Evolutionary conservation across 257 asterid genomes (phyloP).

Genomic region (Handroanthus guayacan): DNA sequence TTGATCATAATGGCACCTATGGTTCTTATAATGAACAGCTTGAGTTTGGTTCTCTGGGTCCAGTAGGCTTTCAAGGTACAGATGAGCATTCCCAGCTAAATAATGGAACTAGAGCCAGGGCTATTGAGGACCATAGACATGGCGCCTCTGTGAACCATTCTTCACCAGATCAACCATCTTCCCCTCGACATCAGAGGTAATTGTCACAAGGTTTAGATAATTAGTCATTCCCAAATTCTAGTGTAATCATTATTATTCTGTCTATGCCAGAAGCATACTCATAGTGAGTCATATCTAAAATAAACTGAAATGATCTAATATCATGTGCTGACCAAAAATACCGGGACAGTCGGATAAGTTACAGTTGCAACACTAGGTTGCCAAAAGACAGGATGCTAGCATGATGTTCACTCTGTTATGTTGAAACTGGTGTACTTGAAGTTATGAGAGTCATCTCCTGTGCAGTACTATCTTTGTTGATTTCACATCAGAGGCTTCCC

Average conservation of each 20-base stretch:
- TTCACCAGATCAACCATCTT: slow-evolving; percentile 83
- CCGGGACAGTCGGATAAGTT: not conserved
- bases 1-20: slow-evolving; percentile 51
- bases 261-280: not conserved
- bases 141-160: slow-evolving; percentile 63
- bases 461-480: not conserved
- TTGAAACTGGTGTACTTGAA: not conserved
- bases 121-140: slow-evolving; percentile 61
- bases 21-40: slow-evolving; percentile 60
- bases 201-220: slow-evolving; percentile 6
- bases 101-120: slow-evolving; percentile 58
- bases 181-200: slow-evolving; percentile 78
- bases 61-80: slow-evolving; percentile 51
- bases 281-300: not conserved
- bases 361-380: not conserved
- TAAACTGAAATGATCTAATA: not conserved
- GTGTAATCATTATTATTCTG: not conserved
- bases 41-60: slow-evolving; percentile 69
- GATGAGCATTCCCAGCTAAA: slow-evolving; percentile 56
- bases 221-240: not conserved
- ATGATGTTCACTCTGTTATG: not conserved
- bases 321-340: not conserved
- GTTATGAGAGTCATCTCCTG: not conserved
- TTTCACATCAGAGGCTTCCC: not conserved
- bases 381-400: not conserved